Evolutionary conservation across 2,329 filamentous ascomycete species (phyloP).

Genomic region (Teratosphaeria destructans): DNA sequence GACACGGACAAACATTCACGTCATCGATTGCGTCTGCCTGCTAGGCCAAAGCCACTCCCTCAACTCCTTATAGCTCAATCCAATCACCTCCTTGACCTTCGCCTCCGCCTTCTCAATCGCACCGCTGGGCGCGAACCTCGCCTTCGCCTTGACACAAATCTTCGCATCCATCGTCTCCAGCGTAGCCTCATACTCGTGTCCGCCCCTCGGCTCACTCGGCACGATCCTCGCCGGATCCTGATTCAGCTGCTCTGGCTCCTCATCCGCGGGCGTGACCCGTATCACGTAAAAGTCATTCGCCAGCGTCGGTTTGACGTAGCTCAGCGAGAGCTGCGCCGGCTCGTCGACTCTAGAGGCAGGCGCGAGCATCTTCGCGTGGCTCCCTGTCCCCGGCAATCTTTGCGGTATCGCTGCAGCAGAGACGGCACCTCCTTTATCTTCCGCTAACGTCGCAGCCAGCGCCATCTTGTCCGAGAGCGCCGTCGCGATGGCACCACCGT

Average conservation of each 20-base stretch:
- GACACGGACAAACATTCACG: too few species aligned
- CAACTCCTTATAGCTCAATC: conserved; percentile 18
- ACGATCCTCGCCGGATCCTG: conserved; percentile 15
- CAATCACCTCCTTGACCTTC: conserved; percentile 6
- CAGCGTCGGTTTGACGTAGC: conserved; percentile 52
- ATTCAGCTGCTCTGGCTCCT: conserved; percentile 5
- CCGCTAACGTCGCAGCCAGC: conserved; percentile 50
- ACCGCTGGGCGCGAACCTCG: conserved; percentile 16
- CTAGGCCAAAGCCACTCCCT: conserved; percentile 25
- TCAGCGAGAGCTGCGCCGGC: conserved; percentile 37
- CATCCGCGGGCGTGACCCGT: conserved; percentile 31
- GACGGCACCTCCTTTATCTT: conserved; percentile 5
- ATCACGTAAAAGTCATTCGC: conserved; percentile 56
- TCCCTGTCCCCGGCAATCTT: conserved; percentile 20
- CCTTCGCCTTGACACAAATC: conserved; percentile 46
- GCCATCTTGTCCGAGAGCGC: conserved; percentile 59
- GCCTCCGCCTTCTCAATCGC: conserved; percentile 12
- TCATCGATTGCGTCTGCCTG: conserved; percentile 7
- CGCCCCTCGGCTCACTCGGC: conserved; percentile 25
- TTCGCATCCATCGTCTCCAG: conserved; percentile 47
- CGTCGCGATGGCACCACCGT: conserved; percentile 61
- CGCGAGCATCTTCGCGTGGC: conserved; percentile 21
- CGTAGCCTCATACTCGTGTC: conserved; percentile 40
- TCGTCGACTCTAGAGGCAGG: conserved; percentile 13
- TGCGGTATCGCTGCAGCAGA: conserved; percentile 19